Base-by-base conservation (phyloP, 129 eudicot genomes). In the Flaveria linearis region DNA sequence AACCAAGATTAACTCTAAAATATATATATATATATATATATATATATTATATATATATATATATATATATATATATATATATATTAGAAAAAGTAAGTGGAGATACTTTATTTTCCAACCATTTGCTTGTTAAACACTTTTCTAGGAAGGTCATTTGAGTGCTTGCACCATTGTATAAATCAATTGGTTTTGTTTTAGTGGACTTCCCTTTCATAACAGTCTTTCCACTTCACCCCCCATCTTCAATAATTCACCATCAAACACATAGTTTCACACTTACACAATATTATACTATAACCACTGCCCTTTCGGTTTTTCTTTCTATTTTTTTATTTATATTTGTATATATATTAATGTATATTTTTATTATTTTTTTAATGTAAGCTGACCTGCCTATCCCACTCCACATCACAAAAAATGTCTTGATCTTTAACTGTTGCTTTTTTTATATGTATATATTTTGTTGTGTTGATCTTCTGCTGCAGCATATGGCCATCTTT, bases 171-270 rank as follows among this genome's bases (percentile, higher is more conserved):
- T 3, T 75, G 76, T 33, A 33, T 85, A 9, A 61, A 67, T 66
- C 46, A 53, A 69, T 39, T 79, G 64, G 20, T 45, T 69, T 25
- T 62, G 13, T 47, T 51, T 13, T 60, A 82, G 86, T 86, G 91
- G 87, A 82, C 80, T 80, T 83, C 84, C 50, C 62, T 74, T 80
- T 89, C 87, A 80, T 70, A 85, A 78, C 69, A 82, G 85, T 79
- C 71, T 72, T 81, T 72, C 79, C 91, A 82, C 91, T 80, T 72
- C 41, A 36, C 41, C 41, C 41, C 41, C 41, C 41, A 36, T 36
- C 41, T 36, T 36, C 69, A 63, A 82, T 76, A 62, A 70, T 76
- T 70, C 58, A 55, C 79, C 60, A 72, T 78, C 18, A 30, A 72
- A 55, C 17, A 33, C 74, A 53, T 36, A 36, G 41, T 36, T 36